Base-by-base conservation (phyloP, 106 monocot genomes). In the Hemerocallis citrina region DNA sequence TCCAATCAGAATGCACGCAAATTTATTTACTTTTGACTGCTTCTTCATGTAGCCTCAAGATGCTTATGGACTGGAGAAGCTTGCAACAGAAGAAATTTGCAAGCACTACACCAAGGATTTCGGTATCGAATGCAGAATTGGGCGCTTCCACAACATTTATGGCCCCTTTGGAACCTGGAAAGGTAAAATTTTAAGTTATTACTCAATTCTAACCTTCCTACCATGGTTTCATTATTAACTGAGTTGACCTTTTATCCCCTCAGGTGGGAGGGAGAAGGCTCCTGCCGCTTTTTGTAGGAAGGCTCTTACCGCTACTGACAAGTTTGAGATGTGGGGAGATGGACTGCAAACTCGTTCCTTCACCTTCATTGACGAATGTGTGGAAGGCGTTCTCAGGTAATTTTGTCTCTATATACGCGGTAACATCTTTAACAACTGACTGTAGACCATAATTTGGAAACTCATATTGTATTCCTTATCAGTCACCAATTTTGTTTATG, bases 271-370 rank as follows among this genome's bases (percentile, higher is more conserved):
- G 65, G 89, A 89, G 78, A 89, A 89, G 68, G 89, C 89, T 0
- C 89, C 89, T 55, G 85, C 89, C 36, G 89, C 89, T 61, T 89
- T 89, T 63, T 89, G 89, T 22, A 69, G 89, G 45, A 89, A 89
- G 69, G 67, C 77, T 12, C 25, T 85, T 42, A 89, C 89, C 50
- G 81, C 89, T 31, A 76, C 73, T 5, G 89, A 84, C n/a, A 81
- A 73, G 30, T 89, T 89, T 67, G 89, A 89, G 60, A 89, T 89
- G 89, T 89, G 89, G 89, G 89, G 89, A 10, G 89, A 89, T 71
- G 89, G 89, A 35, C 68, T 85, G 28, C 89, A 89, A 67, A 89
- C 89, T 54, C 68, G 89, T 49, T 89, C 89, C 29, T 89, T 89
- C 74, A 89, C 89, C 24, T 89, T 89, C 61, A 89, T 89, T 46